A percentile compares a stretch with the other conserved stretches of the same genome.
phyloP scores from a whole-genome alignment of 2,329 filamentous ascomycete species.

The Trichophyton equinum region DNA sequence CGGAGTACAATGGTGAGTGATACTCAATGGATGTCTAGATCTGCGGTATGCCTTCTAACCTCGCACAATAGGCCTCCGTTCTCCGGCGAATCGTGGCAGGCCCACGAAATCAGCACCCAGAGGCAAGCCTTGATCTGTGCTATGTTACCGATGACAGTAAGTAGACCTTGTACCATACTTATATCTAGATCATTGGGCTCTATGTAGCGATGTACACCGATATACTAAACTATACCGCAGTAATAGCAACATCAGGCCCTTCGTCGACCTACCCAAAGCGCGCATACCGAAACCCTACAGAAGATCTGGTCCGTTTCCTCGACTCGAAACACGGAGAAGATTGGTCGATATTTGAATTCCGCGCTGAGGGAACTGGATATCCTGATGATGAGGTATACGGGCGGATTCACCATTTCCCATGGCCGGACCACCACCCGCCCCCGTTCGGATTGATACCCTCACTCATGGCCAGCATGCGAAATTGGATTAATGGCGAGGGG shows the following conservation, averaged over 20 bases:
- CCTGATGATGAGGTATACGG: constrained; percentile 79
- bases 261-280: constrained; percentile 79
- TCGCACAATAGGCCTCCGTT: constrained; percentile 49
- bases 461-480: constrained; percentile 84
- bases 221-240: constrained; percentile 20
- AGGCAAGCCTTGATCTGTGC: constrained; percentile 84
- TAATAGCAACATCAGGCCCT: constrained; percentile 69
- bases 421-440: constrained; percentile 93
- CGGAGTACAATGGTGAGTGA: not conserved
- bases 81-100: constrained; percentile 86
- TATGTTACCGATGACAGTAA: constrained; percentile 73
- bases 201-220: not conserved
- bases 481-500: constrained; percentile 52
- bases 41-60: not conserved
- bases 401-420: constrained; percentile 81
- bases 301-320: constrained; percentile 75
- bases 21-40: not conserved
- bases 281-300: constrained; percentile 86
- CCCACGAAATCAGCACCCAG: constrained; percentile 68
- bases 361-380: constrained; percentile 91
- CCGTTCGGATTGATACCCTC: constrained; percentile 79
- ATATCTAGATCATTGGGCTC: not conserved
- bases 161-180: constrained; percentile 6
- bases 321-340: constrained; percentile 68
- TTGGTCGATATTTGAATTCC: constrained; percentile 97